Base-by-base conservation (phyloP, 306 rosid species). In the Pyrus communis region DNA sequence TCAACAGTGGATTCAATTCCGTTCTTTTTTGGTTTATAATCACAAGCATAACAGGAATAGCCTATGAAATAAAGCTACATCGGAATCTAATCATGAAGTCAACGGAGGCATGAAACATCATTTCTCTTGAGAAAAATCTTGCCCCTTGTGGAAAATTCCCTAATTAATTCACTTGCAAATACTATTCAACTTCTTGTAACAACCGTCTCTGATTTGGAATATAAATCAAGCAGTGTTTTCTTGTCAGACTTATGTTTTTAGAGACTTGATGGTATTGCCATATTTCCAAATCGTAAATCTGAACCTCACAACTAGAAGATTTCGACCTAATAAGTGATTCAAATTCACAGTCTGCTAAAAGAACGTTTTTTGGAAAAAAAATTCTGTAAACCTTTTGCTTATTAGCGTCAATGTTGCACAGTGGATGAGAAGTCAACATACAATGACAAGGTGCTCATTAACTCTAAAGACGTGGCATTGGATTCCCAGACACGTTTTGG, bases 401-500 rank as follows among this genome's bases (percentile, higher is more conserved):
- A 18, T 57, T 31, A 71, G 71, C 42, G 65, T 35, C 77, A 82
- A 73, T 35, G n/a, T 25, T 10, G 45, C 9, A 67, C 31, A 42
- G 35, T 49, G 38, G 2, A 46, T 58, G 59, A 59, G 51, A 67
- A 64, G 82, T 82, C 76, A 71, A 81, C 81, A 40, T n/a, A 77
- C 61, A 33, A 58, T 46, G 81, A 67, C 71, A 77, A 77, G 51
- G 17, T 42, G 58, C 74, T 71, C 19, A 51, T 61, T 17, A 52
- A 6, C 67, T 67, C 1, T 43, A n/a, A n/a, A 33, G 2, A 35
- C 30, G 7, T 30, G 18, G 66, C 85, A 82, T 82, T 73, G 85
- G 85, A 82, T 78, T 78, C 85, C 82, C 77, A 62, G 71, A 33
- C 75, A 59, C 11, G 62, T 81, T 58, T 71, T 59, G 46, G 40